phyloP scores from a whole-genome alignment of 495 filamentous ascomycete species.

The Wilcoxina mikolae region DNA sequence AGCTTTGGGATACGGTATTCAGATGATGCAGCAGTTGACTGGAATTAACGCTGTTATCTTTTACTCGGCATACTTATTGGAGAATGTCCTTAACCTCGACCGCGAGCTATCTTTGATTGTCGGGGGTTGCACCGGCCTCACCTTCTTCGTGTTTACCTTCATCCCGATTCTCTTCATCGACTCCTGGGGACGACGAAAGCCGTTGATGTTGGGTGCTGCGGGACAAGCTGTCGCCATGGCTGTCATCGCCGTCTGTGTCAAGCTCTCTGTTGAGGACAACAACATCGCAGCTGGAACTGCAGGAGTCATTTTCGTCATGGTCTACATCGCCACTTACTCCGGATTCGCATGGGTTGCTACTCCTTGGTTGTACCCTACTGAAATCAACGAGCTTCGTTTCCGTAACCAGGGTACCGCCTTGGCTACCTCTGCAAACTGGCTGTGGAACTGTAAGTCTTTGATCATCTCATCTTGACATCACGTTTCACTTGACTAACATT shows the following conservation, averaged over 20 bases:
- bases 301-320: conserved; percentile 35
- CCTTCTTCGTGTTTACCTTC: conserved; percentile 29
- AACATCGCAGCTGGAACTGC: conserved; percentile 11
- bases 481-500: no score
- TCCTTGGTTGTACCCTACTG: conserved; percentile 49
- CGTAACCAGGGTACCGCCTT: conserved; percentile 41
- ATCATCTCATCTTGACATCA: background rate
- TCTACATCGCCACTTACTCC: conserved; percentile 35
- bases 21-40: conserved; percentile 33
- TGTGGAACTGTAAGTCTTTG: conserved; percentile 33
- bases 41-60: conserved; percentile 28
- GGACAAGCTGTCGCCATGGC: conserved; percentile 39
- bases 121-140: conserved; percentile 27
- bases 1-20: conserved; percentile 29
- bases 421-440: conserved; percentile 47
- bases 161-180: conserved; percentile 38
- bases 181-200: conserved; percentile 42
- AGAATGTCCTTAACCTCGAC: conserved; percentile 22
- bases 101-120: conserved; percentile 20
- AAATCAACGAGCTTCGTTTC: conserved; percentile 46
- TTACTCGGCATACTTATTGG: conserved; percentile 20
- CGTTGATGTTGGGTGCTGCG: conserved; percentile 43
- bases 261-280: conserved; percentile 9
- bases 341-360: conserved; percentile 44
- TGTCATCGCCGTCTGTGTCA: conserved; percentile 39